Conservation (phyloP, 2,329 filamentous ascomycete genomes). For the Apiospora malaysiana region DNA sequence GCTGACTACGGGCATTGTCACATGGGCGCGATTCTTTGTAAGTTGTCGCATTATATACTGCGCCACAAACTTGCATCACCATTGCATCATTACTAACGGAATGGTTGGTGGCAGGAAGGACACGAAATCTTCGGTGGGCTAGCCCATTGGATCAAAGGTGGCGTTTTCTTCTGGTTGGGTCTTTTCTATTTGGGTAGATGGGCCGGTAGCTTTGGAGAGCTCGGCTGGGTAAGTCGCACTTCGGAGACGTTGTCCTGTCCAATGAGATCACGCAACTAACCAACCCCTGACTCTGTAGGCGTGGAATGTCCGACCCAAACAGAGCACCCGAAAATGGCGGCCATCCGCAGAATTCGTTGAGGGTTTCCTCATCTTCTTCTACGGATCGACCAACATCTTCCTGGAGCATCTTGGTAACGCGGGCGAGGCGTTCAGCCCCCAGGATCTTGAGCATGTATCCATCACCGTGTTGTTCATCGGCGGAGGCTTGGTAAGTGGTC, state of each 20-base stretch:
- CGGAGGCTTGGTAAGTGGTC: conserved; percentile 74
- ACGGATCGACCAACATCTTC: conserved; percentile 89
- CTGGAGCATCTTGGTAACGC: conserved; percentile 83
- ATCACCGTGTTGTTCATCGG: conserved; percentile 95
- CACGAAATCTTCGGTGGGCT: conserved; percentile 78
- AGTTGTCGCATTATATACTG: conserved; percentile 45
- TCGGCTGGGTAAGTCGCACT: conserved; percentile 73
- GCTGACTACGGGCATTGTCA: conserved; percentile 73
- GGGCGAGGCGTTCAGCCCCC: conserved; percentile 73
- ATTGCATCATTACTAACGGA: conserved; percentile 23
- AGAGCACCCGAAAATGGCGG: conserved; percentile 64
- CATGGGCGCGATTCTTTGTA: conserved; percentile 86
- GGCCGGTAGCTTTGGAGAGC: conserved; percentile 87
- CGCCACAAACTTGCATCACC: conserved; percentile 22
- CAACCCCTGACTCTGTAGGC: conserved; percentile 50
- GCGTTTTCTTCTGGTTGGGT: conserved; percentile 94
- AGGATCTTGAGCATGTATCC: conserved; percentile 89
- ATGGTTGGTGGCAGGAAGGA: conserved; percentile 61
- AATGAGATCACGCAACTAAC: conserved; percentile 24
- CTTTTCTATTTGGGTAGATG: conserved; percentile 86
- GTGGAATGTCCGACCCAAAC: conserved; percentile 82
- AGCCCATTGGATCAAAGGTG: conserved; percentile 93
- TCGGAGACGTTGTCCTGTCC: neutral
- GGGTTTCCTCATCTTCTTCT: conserved; percentile 87
- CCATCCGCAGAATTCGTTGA: conserved; percentile 89